Evolutionary conservation across 2,329 filamentous ascomycete genomes (phyloP).

Genomic region (Beauveria sp.): DNA sequence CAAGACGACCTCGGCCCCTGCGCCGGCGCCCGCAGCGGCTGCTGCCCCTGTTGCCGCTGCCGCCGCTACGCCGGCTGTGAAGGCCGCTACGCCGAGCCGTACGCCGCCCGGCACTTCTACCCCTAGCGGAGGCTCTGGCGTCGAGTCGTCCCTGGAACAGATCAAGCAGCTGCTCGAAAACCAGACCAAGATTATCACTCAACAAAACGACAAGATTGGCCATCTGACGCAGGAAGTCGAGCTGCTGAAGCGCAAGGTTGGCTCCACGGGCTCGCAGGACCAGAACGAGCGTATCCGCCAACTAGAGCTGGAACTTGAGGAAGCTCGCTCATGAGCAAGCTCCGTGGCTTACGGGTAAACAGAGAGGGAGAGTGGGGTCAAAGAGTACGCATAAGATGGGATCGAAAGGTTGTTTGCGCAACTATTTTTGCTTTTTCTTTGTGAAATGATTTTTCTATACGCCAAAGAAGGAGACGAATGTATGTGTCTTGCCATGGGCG

Average conservation of each 20-base stretch:
- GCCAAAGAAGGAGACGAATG: neutral
- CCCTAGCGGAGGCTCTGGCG: slow-evolving; percentile 25
- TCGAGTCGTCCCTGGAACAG: slow-evolving; percentile 62
- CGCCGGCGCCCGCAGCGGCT: slow-evolving; percentile 15
- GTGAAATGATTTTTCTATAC: slow-evolving; percentile 1
- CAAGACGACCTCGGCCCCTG: slow-evolving; percentile 14
- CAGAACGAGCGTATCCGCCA: slow-evolving; percentile 62
- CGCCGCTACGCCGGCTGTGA: slow-evolving; percentile 10
- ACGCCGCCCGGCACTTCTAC: slow-evolving; percentile 22
- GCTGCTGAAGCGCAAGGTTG: slow-evolving; percentile 69
- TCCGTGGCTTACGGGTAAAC: neutral
- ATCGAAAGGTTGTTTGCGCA: neutral
- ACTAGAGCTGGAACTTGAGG: slow-evolving; percentile 60
- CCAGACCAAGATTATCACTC: slow-evolving; percentile 68
- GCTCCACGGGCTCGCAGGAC: slow-evolving; percentile 43
- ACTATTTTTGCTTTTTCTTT: neutral
- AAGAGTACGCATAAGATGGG: neutral
- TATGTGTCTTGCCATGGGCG: neutral
- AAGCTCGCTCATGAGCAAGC: slow-evolving; percentile 44
- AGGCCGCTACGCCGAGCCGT: slow-evolving; percentile 27
- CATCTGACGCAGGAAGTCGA: slow-evolving; percentile 68
- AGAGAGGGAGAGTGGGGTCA: no score
- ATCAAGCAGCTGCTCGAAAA: slow-evolving; percentile 72
- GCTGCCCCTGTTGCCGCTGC: slow-evolving; percentile 12
- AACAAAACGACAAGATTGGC: slow-evolving; percentile 70